Evolutionary conservation across 768 basidiomycete genomes (phyloP).

Genomic region (Psilocybe sp.): DNA sequence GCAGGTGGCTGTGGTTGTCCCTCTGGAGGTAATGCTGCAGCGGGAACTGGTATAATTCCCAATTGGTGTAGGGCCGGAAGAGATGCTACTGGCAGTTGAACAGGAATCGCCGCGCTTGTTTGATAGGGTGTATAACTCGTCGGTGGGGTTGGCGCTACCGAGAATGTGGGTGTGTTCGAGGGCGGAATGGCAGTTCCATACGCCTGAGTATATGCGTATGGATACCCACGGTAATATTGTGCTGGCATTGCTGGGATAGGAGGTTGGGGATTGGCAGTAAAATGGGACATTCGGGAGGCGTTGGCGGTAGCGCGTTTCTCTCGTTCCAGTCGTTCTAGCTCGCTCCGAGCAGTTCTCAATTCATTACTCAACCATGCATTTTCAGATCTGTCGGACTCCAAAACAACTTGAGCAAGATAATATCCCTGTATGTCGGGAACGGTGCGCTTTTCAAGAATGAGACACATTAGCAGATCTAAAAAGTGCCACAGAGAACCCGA

Average conservation of each 20-base stretch:
- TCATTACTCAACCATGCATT: constrained; percentile 55
- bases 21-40: constrained; percentile 45
- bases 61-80: constrained; percentile 64
- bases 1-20: constrained; percentile 70
- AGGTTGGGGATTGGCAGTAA: constrained; percentile 26
- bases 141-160: constrained; percentile 22
- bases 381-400: constrained; percentile 68
- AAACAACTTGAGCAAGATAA: constrained; percentile 55
- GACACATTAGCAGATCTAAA: neutral
- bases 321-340: constrained; percentile 66
- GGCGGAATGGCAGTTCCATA: constrained; percentile 39
- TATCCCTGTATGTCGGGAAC: constrained; percentile 65
- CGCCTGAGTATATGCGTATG: constrained; percentile 62
- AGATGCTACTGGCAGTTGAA: constrained; percentile 69
- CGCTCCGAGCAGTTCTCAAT: constrained; percentile 57
- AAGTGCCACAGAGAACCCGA: constrained; percentile 16
- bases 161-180: constrained; percentile 33
- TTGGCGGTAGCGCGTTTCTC: constrained; percentile 56
- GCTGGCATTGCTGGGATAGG: constrained; percentile 34
- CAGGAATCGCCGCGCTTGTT: constrained; percentile 49
- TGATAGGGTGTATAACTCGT: constrained; percentile 33
- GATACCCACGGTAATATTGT: constrained; percentile 64
- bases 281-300: constrained; percentile 42
- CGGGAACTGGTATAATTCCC: constrained; percentile 71
- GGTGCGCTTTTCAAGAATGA: constrained; percentile 39